A percentile compares a stretch with the other conserved stretches of the same genome.
These are phyloP conservation scores for Mycena amicta DNA, from an alignment of 768 basidiomycete species.

Conservation along the genomic window DNA sequence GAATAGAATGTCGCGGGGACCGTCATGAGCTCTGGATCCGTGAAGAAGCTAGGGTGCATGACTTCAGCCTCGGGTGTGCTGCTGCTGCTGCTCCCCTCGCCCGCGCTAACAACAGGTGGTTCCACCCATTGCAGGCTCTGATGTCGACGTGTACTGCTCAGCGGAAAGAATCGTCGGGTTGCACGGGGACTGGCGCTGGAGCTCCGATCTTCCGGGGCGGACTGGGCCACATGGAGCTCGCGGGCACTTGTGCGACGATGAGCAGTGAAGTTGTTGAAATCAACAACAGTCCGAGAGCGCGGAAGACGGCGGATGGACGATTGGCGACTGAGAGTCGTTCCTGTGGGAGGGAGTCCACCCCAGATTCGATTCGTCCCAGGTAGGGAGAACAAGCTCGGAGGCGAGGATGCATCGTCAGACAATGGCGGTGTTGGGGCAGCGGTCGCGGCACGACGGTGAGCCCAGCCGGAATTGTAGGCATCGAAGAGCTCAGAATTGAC, in stretches of 20 bases:
- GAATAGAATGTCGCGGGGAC: conserved; percentile 31
- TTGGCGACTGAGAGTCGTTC: conserved; percentile 52
- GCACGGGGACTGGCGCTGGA: conserved; percentile 25
- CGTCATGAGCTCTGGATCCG: conserved; percentile 25
- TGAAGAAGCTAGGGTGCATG: conserved; percentile 4
- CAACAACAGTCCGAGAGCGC: conserved; percentile 56
- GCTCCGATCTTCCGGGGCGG: conserved; percentile 8
- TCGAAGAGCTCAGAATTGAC: conserved; percentile 67
- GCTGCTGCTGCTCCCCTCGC: conserved; percentile 12
- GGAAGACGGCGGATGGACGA: conserved; percentile 62
- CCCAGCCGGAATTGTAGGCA: conserved; percentile 42
- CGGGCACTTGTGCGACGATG: conserved; percentile 60
- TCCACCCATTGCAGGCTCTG: conserved; percentile 34
- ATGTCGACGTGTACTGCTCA: conserved; percentile 47
- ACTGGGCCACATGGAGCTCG: conserved; percentile 26
- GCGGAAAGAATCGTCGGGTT: conserved; percentile 60
- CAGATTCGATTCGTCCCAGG: conserved; percentile 1
- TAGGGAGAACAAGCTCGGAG: conserved; percentile 28
- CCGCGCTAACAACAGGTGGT: conserved; percentile 17
- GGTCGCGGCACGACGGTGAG: conserved; percentile 15
- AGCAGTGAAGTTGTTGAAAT: conserved; percentile 74
- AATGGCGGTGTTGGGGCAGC: conserved; percentile 29
- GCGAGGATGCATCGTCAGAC: conserved; percentile 27
- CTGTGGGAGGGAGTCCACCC: conserved; percentile 25
- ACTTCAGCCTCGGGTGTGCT: background rate